Conservation (phyloP, 345 rosid species). For the Citrus cavaleriei region DNA sequence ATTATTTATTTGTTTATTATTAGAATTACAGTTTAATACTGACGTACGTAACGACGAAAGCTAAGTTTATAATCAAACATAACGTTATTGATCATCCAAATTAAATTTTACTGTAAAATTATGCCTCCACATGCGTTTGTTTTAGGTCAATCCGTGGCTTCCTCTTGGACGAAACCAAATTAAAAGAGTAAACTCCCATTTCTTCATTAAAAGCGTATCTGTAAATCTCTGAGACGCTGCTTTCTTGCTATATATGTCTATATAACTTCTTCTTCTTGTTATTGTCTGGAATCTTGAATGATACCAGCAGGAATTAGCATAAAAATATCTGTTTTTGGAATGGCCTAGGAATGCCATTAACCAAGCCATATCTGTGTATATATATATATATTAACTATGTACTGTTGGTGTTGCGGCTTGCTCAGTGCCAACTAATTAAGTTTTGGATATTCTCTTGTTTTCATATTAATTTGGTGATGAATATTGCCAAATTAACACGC, state of each 20-base stretch:
- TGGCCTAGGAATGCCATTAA: constrained; percentile 2
- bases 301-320: neutral
- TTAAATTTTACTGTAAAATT: neutral
- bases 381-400: no score
- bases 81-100: neutral
- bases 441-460: neutral
- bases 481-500: neutral
- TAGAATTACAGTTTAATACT: neutral
- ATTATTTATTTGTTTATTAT: constrained; percentile 18
- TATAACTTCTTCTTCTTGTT: neutral
- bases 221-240: no score
- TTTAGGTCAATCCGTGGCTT: no score
- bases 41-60: neutral
- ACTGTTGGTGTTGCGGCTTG: no score
- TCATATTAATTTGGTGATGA: neutral
- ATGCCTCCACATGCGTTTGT: no score
- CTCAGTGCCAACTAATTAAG: neutral
- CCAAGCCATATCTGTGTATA: no score
- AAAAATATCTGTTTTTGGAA: neutral
- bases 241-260: no score
- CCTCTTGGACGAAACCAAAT: no score
- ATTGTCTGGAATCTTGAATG: constrained; percentile 2
- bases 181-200: neutral
- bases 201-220: neutral
- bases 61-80: neutral